Conservation (phyloP, 306 rosid species). For the Dicorynia guianensis region DNA sequence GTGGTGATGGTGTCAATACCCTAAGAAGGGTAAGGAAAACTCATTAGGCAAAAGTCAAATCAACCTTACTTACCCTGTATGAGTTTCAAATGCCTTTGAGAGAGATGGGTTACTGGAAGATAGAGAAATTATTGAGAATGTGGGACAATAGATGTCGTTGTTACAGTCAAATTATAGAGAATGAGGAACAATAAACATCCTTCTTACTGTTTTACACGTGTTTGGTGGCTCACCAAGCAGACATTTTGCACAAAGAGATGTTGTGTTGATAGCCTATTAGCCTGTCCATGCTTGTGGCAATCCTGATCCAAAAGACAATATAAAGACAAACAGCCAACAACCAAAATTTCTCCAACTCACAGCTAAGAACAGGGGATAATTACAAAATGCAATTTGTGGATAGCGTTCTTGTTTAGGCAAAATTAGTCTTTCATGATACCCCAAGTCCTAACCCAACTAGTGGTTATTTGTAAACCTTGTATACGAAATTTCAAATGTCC, state of each 20-base stretch:
- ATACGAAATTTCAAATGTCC: constrained; percentile 36
- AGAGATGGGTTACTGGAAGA: constrained; percentile 13
- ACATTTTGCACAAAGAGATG: constrained; percentile 23
- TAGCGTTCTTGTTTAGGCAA: constrained; percentile 17
- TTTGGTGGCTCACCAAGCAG: constrained; percentile 43
- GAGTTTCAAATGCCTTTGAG: constrained; percentile 12
- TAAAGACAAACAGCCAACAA: constrained; percentile 42
- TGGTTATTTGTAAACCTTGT: constrained; percentile 17
- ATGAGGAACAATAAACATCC: constrained; percentile 17
- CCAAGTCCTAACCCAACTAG: background rate
- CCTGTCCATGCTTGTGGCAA: constrained; percentile 18
- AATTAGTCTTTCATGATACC: background rate
- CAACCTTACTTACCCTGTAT: constrained; percentile 8
- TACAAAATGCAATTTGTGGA: constrained; percentile 22
- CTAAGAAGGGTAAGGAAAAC: background rate
- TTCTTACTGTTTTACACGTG: constrained; percentile 33
- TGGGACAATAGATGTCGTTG: constrained; percentile 17
- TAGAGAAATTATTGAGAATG: constrained; percentile 23
- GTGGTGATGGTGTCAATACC: constrained; percentile 6
- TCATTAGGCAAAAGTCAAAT: constrained; percentile 17
- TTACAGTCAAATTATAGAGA: constrained; percentile 19
- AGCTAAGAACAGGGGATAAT: background rate
- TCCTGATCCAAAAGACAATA: constrained; percentile 24
- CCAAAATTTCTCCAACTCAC: constrained; percentile 30
- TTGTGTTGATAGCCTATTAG: background rate